Base-by-base conservation (phyloP, 2,329 filamentous ascomycete genomes). In the Beauveria brongniartii region DNA sequence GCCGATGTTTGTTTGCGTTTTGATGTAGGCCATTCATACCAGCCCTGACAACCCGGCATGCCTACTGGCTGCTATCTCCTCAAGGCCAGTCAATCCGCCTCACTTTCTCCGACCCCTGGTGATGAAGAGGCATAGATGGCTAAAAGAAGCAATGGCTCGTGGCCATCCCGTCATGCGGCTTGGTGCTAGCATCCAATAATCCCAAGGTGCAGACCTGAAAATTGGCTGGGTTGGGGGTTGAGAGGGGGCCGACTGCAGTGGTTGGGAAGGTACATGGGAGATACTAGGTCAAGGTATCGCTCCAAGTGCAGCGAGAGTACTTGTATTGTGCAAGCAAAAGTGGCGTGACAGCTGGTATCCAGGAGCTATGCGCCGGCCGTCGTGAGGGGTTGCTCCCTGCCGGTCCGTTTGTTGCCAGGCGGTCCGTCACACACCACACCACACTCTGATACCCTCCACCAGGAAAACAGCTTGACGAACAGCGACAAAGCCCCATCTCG, bases 361-460 rank as follows among this genome's bases (percentile, higher is more conserved):
- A 41, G 55, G 20, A 48, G 47, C 50, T 57, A 18, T 18, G 46
- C 30, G 57, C 57, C 34, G 5, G 20, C 40, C 26, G 47, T 47
- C 24, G 56, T 52, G 47, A 59, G 56, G 56, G 48, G 57, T 52
- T 41, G 48, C 40, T 53, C 24, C 34, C 34, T 52, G 56, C 30
- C 24, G n/a, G 44, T 40, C 55, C 55, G 41, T 50, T 51, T 51
- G 44, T 52, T 52, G 47, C 20, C 50, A 20, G 47, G 14, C 47
- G 28, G 55, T 34, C 55, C 30, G 55, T 59, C 55, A 59, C 55
- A 59, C 55, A 55, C 41, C 53, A 59, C 30, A 24, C 46, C 47
- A 30, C 34, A 43, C 18, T 12, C 9, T 10, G 20, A n/a, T 46
- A 50, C 40, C 26, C 20, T 41, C 58, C 41, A 16, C 34, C 28